phyloP scores from a whole-genome alignment of 2,329 filamentous ascomycete species.

The Nothomitra cinnamomea region DNA sequence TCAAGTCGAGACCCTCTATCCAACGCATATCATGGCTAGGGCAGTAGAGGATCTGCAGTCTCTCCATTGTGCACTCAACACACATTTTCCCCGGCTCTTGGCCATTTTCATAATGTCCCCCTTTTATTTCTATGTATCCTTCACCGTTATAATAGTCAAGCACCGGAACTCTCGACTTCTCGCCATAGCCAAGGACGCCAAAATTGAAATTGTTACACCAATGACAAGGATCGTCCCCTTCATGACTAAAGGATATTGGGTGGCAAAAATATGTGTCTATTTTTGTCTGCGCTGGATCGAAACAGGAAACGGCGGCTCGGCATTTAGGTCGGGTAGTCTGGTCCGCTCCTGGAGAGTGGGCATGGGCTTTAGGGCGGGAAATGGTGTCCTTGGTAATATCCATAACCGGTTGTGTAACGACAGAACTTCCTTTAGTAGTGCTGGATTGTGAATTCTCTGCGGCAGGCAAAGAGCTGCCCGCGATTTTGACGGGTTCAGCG shows the following conservation, averaged over 20 bases:
- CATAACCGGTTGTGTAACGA: no score
- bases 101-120: conserved; percentile 20
- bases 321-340: conserved; percentile 6
- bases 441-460: conserved; percentile 18
- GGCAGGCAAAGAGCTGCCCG: conserved; percentile 14
- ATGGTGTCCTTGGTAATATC: no score
- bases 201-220: conserved; percentile 25
- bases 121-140: conserved; percentile 22
- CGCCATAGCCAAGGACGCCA: conserved; percentile 23
- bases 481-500: conserved; percentile 19
- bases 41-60: conserved; percentile 22
- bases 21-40: conserved; percentile 16
- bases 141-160: conserved; percentile 19
- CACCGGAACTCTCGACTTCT: conserved; percentile 17
- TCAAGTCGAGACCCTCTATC: conserved; percentile 11
- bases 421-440: no score
- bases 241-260: conserved; percentile 23
- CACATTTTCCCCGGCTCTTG: conserved; percentile 23
- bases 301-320: background rate
- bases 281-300: conserved; percentile 9
- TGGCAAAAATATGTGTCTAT: conserved; percentile 24
- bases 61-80: conserved; percentile 18
- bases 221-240: conserved; percentile 18
- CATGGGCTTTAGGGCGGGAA: no score
- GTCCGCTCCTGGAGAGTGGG: conserved; percentile 11